A percentile compares a stretch with the other conserved stretches of the same genome.
Conservation (phyloP, 2,329 filamentous ascomycete genomes). For the Aspergillus sp. region DNA sequence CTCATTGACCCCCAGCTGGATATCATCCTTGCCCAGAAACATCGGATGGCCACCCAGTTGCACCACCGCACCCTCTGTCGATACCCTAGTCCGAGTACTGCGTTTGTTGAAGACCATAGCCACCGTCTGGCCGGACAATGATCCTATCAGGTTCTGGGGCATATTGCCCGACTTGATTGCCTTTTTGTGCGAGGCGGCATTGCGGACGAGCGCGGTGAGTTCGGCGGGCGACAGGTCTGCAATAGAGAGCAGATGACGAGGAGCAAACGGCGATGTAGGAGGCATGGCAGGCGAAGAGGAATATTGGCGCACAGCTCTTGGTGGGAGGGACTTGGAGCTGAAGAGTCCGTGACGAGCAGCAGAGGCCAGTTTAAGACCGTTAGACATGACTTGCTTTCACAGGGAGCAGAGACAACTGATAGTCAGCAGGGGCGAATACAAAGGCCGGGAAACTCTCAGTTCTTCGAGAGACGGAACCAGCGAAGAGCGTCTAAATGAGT, state of each 20-base stretch:
- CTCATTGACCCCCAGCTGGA: constrained; percentile 91
- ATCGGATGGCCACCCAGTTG: constrained; percentile 86
- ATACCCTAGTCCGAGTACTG: constrained; percentile 85
- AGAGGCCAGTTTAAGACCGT: constrained; percentile 16
- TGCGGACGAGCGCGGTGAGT: constrained; percentile 71
- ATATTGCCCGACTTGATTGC: constrained; percentile 62
- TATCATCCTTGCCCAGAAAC: constrained; percentile 93
- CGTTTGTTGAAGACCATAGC: constrained; percentile 97
- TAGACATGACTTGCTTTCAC: constrained; percentile 14
- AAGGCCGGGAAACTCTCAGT: no score
- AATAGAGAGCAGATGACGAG: constrained; percentile 87
- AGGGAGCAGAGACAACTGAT: no score
- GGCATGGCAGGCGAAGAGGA: constrained; percentile 28
- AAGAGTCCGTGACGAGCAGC: constrained; percentile 17
- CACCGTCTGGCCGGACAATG: constrained; percentile 68
- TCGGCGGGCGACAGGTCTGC: constrained; percentile 73
- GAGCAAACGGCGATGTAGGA: constrained; percentile 50
- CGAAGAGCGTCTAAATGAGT: not conserved
- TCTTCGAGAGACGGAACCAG: not conserved
- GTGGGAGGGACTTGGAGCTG: constrained; percentile 7
- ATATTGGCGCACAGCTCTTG: constrained; percentile 22
- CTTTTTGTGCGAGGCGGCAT: constrained; percentile 69
- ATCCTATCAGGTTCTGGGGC: constrained; percentile 51
- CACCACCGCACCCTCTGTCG: constrained; percentile 84
- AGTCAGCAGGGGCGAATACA: no score